Evolutionary conservation across 768 basidiomycete genomes (phyloP).

Genomic region (Lentinula sp.): DNA sequence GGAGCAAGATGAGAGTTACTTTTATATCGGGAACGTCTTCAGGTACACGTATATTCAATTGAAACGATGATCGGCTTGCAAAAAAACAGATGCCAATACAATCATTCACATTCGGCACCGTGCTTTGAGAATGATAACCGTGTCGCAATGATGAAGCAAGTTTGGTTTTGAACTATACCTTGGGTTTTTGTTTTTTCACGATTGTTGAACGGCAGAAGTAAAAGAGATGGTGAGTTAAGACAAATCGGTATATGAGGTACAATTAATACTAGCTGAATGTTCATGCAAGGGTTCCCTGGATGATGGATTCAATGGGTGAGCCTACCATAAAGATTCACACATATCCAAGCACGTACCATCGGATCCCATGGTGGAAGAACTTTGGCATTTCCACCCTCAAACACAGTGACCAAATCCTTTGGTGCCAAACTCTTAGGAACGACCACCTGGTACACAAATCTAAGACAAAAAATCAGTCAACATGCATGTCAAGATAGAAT

Average conservation of each 20-base stretch:
- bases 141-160: too few relatives aligned
- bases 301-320: neutral
- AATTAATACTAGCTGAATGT: neutral
- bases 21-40: neutral
- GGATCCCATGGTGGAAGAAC: constrained; percentile 92
- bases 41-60: neutral
- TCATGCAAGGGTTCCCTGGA: constrained; percentile 21
- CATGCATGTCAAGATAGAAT: neutral
- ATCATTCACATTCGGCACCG: too few relatives aligned
- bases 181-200: too few relatives aligned
- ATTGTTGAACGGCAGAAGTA: neutral
- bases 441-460: constrained; percentile 92
- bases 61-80: neutral
- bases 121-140: too few relatives aligned
- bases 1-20: neutral
- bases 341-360: constrained; percentile 50
- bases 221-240: neutral
- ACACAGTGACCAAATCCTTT: constrained; percentile 76
- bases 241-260: neutral
- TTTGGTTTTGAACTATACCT: too few relatives aligned
- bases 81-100: neutral
- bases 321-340: neutral
- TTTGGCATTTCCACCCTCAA: constrained; percentile 56
- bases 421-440: constrained; percentile 76
- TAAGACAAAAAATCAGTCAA: constrained; percentile 17